Conservation (phyloP, 148 eudicot species). For the Salicornia ramosissima region DNA sequence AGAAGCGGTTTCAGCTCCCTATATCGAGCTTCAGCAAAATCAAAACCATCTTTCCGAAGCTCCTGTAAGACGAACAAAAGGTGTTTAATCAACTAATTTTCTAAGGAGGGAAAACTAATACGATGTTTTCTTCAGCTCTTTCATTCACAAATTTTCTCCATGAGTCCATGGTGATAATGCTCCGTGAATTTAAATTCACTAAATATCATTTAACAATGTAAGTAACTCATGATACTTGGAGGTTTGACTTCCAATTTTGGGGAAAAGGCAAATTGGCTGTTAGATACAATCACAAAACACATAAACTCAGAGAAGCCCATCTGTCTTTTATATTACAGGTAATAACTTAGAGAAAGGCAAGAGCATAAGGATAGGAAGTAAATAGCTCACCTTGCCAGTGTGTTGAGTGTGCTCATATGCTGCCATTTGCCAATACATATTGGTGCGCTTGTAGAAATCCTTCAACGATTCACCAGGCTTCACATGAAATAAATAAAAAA, state of each 20-base stretch:
- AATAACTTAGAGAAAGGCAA: background rate
- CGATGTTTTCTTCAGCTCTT: background rate
- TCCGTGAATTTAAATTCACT: background rate
- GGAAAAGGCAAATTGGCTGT: background rate
- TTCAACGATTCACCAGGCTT: conserved; percentile 93
- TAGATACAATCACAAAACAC: background rate
- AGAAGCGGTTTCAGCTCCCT: conserved; percentile 95
- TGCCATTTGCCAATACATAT: conserved; percentile 98
- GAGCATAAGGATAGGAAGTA: conserved; percentile 1
- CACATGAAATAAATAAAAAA: no score
- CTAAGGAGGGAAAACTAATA: background rate
- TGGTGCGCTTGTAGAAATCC: conserved; percentile 92
- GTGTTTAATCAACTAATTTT: background rate
- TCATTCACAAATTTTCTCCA: background rate
- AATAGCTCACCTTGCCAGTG: conserved; percentile 79
- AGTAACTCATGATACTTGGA: background rate
- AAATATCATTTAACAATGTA: background rate
- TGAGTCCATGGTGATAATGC: background rate
- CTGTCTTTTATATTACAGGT: background rate
- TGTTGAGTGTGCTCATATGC: conserved; percentile 98
- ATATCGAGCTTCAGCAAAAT: conserved; percentile 89
- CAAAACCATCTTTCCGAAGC: conserved; percentile 97
- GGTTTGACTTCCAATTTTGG: background rate
- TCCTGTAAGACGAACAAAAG: conserved; percentile 46
- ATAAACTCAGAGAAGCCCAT: background rate